Conservation (phyloP, 1,139 yeast species). For the Kodamaea plutei region DNA sequence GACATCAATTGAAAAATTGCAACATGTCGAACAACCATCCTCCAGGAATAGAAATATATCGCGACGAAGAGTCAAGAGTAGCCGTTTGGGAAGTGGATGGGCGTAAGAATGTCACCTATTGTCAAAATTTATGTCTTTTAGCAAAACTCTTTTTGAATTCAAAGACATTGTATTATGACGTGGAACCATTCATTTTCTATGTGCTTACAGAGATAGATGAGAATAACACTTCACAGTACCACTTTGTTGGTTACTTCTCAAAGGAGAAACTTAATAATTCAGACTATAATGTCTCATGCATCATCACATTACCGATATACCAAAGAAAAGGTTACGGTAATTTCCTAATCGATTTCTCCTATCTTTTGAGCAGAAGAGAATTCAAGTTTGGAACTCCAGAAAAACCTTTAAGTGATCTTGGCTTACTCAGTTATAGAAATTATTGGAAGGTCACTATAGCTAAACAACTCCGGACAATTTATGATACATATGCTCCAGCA, state of each 20-base stretch:
- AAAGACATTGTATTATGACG: conserved; percentile 89
- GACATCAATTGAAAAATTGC: conserved; percentile 74
- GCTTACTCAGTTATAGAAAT: conserved; percentile 77
- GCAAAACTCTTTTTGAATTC: conserved; percentile 89
- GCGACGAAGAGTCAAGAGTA: conserved; percentile 48
- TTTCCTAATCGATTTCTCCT: conserved; percentile 84
- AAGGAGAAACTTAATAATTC: conserved; percentile 78
- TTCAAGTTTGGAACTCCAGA: conserved; percentile 89
- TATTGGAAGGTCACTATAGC: conserved; percentile 80
- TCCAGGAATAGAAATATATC: conserved; percentile 88
- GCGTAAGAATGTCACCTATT: conserved; percentile 70
- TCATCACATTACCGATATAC: conserved; percentile 80
- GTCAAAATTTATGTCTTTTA: conserved; percentile 83
- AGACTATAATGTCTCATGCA: conserved; percentile 83
- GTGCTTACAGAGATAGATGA: conserved; percentile 70
- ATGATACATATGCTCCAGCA: conserved; percentile 16
- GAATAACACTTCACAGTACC: conserved; percentile 47
- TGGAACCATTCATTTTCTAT: conserved; percentile 90
- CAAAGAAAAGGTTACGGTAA: conserved; percentile 91
- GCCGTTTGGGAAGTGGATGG: conserved; percentile 94
- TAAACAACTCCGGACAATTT: conserved; percentile 29
- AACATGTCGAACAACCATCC: conserved; percentile 56
- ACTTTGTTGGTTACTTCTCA: conserved; percentile 90
- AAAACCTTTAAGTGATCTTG: conserved; percentile 85
- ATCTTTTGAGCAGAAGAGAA: conserved; percentile 69